Evolutionary conservation across 2,329 filamentous ascomycete species (phyloP), one percentile per base, ranked within the genome.

Genomic region (Botrytis paeoniae): DNA sequence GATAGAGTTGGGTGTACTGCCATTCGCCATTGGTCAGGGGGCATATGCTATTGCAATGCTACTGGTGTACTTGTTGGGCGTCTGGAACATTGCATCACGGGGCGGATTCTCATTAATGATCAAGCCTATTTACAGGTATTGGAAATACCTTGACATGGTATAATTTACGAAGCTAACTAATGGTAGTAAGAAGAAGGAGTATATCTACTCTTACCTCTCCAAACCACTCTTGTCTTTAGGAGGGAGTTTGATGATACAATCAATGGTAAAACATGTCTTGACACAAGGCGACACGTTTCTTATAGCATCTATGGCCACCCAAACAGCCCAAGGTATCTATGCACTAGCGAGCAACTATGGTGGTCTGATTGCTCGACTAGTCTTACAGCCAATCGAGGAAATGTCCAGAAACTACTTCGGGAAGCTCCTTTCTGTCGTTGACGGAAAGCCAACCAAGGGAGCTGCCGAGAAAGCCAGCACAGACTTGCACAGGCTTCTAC

Each of bases 321-420:
- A 96, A 1, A 86, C 89, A 60, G 92, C 95, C 7, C 96, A 98
- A 83, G 96, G 96, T 22, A 90, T 94, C 51, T 99, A 98, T 80
- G 94, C 95, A 0, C 87, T 99, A 8, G 96, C 95, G 70, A 94
- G 94, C 78, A 99, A 98, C 82, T 99, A 96, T 81, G 96, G 96
- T 35, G 93, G 95, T 3, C 88, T 99, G 0, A 84, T 97, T 41
- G 96, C 96, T 0, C 89, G 96, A 4, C 89, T 98, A 76, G 84
- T 99, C 69, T 95, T 99, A 81, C 96, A 98, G 79, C 97, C 96
- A 12, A 89, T 99, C 74, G 96, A 99, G 82, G 97, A 99, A 82
- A 95, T 92, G 81, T 95, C 92, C 76, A 91, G 97, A 57, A 94
- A 91, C 80, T 91, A 97, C 80, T 98, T 98, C 79, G 95, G 94